Base-by-base conservation (phyloP, 176 grass and related monocot species). In the Avena atlantica region DNA sequence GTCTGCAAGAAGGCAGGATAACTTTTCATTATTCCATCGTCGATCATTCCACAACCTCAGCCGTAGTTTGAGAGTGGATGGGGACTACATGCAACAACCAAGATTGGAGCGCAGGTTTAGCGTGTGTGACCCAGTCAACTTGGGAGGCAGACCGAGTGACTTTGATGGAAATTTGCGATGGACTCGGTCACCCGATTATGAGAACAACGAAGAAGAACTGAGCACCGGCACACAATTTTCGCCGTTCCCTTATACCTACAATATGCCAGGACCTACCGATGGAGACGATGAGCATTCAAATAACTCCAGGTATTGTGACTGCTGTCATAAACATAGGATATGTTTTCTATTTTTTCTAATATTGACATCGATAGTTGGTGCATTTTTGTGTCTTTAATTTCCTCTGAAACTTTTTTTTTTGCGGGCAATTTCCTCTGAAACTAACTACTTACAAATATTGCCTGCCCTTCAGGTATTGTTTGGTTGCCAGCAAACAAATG, bases 401-500 rank as follows among this genome's bases (percentile, higher is more conserved):
- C 61, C 61, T 83, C 1, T 7, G 12, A 62, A 70, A 83, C 62
- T 79, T 31, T 31, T 31, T 2, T 31, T 31, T 31, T 31, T 31
- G 29, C 29, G 29, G 29, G 29, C 29, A 55, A 36, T 53, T 79
- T 17, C 61, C 61, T 83, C 1, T 7, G 12, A 62, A 70, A 83
- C 62, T 83, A 84, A 86, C 40, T 47, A 11, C 59, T 67, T 78
- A 70, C 40, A 68, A 70, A 61, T 97, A 21, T 34, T 3, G 34
- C 2, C 68, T 36, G 36, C 14, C 74, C 20, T 23, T 68, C 31
- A 98, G 96, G 87, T 98, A 98, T 77, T 98, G 90, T 89, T 94
- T 98, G 84, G 96, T 98, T 72, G 93, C 96, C 77, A 95, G 92
- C 81, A 98, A 98, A 76, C 92, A 98, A 83, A 98, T 98, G 96